A percentile compares a stretch with the other conserved stretches of the same genome.
Conservation (phyloP, 2,329 filamentous ascomycete genomes). For the Alternaria sp. region DNA sequence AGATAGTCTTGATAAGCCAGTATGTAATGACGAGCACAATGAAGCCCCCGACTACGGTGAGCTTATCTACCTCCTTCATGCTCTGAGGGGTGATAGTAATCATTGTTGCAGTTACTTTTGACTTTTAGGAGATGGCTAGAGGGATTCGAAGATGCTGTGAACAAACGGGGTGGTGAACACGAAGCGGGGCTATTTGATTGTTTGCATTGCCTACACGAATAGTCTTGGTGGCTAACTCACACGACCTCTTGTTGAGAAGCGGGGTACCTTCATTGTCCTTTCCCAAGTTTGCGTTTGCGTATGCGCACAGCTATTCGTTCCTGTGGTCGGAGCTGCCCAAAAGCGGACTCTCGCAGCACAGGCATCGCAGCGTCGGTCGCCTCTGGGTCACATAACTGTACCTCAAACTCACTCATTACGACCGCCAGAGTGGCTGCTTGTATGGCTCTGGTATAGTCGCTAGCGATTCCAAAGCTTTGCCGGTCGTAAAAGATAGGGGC, state of each 20-base stretch:
- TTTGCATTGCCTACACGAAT: neutral
- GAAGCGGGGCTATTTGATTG: neutral
- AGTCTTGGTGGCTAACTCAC: neutral
- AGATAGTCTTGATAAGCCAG: slow-evolving; percentile 9
- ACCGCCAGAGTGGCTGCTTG: slow-evolving; percentile 34
- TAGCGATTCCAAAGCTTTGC: slow-evolving; percentile 18
- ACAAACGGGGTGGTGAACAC: neutral
- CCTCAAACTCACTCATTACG: slow-evolving; percentile 36
- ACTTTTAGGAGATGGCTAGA: neutral
- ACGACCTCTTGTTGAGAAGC: neutral
- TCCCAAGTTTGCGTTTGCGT: slow-evolving; percentile 27
- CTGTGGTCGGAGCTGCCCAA: slow-evolving; percentile 29
- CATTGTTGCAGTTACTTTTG: neutral
- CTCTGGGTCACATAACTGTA: slow-evolving; percentile 36
- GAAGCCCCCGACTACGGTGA: neutral
- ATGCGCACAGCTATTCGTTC: slow-evolving; percentile 34
- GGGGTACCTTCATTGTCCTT: neutral
- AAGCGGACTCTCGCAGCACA: slow-evolving; percentile 25
- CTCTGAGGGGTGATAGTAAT: neutral
- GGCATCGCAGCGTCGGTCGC: slow-evolving; percentile 29
- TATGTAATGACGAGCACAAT: neutral
- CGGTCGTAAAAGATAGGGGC: slow-evolving; percentile 16
- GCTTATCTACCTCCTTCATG: neutral
- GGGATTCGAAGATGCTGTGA: neutral
- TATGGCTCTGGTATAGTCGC: slow-evolving; percentile 25